Evolutionary conservation across 78 protist genomes (phyloP), one percentile per base, ranked within the genome.

Genomic region (Pelomyxa schiedti): DNA sequence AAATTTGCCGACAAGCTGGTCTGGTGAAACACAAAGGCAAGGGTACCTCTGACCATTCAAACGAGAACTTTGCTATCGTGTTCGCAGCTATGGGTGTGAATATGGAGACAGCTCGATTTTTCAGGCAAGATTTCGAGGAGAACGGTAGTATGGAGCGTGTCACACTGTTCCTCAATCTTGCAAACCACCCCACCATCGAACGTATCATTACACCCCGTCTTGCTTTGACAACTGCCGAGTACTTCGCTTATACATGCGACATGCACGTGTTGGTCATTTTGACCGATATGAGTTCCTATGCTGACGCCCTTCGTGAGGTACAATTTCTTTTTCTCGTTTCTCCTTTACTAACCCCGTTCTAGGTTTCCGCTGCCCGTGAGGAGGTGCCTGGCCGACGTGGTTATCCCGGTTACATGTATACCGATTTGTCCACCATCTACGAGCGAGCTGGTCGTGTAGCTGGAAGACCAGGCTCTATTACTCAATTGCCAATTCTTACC

Each of bases 61-160:
- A 88, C 79, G 97, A 92, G 52, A 89, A 91, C 71, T 98, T 98
- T 77, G 97, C 98, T 75, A 91, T 98, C 43, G 99, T 98, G 22
- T 98, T 98, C 75, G 99, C 98, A 1, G 99, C 99, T 64, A 98
- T 98, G 99, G 99, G 99, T 78, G 98, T 94, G 40, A 91, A 90
- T 88, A 86, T 79, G 91, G 99, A 97, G 76, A 97, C 99, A 8
- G 99, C 99, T n/a, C 85, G 98, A 38, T 98, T 94, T 89, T 98
- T 98, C 98, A 86, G 86, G 80, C 81, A 86, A 69, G 98, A 95
- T 66, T 98, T 98, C 90, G 98, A 95, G 78, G 95, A 94, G 89
- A 90, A 88, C 74, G 99, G 99, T 24, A 75, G 94, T 6, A 88
- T 92, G 96, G 97, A 95, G 86, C 78, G 94, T 36, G 91, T 89